These are phyloP conservation scores for Guillardia theta DNA, from an alignment of 78 protist genomes.

Conservation along the genomic window DNA sequence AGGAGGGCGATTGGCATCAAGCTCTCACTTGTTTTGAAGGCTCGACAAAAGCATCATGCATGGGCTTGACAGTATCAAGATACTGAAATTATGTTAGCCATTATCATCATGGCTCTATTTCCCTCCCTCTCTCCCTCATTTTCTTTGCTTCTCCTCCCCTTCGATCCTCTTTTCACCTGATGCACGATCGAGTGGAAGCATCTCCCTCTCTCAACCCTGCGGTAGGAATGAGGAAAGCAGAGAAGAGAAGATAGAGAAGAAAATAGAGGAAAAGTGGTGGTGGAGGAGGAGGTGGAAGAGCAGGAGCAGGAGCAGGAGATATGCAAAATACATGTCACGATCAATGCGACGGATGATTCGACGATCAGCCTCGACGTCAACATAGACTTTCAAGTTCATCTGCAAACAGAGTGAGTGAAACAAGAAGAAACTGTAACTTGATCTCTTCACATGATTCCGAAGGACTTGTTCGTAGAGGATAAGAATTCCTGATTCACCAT, in stretches of 20 bases:
- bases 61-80: conserved; percentile 7
- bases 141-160: no score
- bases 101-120: no score
- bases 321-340: neutral
- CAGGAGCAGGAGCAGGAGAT: neutral
- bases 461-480: neutral
- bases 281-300: neutral
- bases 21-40: conserved; percentile 15
- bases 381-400: conserved; percentile 1
- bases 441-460: neutral
- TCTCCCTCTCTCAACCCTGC: neutral
- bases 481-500: no score
- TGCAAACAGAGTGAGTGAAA: neutral
- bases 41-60: conserved; percentile 1
- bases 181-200: conserved; percentile 9
- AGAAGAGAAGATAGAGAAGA: neutral
- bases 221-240: neutral
- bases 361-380: conserved; percentile 32
- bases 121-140: no score
- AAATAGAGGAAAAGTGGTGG: no score
- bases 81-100: no score
- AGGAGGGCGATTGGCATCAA: neutral
- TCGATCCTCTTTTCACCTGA: neutral
- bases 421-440: no score
- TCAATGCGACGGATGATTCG: conserved; percentile 21